A percentile compares a stretch with the other conserved stretches of the same genome.
These are phyloP conservation scores for Berkeleyomyces rouxiae DNA, from an alignment of 2,329 filamentous ascomycete species.

Conservation along the genomic window DNA sequence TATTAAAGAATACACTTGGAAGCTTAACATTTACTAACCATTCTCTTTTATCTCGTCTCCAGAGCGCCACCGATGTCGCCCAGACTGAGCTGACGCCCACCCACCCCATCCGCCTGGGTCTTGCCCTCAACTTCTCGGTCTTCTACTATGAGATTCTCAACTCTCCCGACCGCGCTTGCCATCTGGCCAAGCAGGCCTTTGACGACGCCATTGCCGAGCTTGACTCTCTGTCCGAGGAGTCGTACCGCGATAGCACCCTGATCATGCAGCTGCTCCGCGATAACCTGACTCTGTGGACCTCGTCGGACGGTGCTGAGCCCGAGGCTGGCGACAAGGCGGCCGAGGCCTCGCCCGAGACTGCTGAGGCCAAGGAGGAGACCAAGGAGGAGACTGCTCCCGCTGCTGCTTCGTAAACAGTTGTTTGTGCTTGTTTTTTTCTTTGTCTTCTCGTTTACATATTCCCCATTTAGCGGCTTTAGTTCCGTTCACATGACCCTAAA, in stretches of 20 bases:
- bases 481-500: slow-evolving; percentile 2
- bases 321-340: slow-evolving; percentile 47
- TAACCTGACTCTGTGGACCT: slow-evolving; percentile 97
- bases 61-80: slow-evolving; percentile 96
- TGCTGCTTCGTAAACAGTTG: slow-evolving; percentile 17
- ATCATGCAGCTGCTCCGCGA: slow-evolving; percentile 99
- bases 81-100: slow-evolving; percentile 95
- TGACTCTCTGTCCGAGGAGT: slow-evolving; percentile 93
- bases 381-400: slow-evolving; percentile 27
- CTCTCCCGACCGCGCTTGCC: slow-evolving; percentile 94
- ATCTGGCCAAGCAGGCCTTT: slow-evolving; percentile 97
- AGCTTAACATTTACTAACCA: slow-evolving; percentile 2
- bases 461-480: slow-evolving; percentile 5
- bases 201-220: slow-evolving; percentile 98
- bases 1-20: background rate
- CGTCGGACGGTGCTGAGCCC: slow-evolving; percentile 69
- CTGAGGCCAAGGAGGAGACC: slow-evolving; percentile 30
- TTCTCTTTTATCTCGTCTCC: slow-evolving; percentile 15
- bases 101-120: slow-evolving; percentile 92
- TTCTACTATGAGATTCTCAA: slow-evolving; percentile 99
- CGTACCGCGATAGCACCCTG: slow-evolving; percentile 95
- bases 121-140: slow-evolving; percentile 97
- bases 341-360: slow-evolving; percentile 37
- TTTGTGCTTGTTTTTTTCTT: slow-evolving; percentile 6
- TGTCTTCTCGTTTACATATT: slow-evolving; percentile 10